phyloP scores from a whole-genome alignment of 2,329 filamentous ascomycete genomes.

The Penicillium sp. region DNA sequence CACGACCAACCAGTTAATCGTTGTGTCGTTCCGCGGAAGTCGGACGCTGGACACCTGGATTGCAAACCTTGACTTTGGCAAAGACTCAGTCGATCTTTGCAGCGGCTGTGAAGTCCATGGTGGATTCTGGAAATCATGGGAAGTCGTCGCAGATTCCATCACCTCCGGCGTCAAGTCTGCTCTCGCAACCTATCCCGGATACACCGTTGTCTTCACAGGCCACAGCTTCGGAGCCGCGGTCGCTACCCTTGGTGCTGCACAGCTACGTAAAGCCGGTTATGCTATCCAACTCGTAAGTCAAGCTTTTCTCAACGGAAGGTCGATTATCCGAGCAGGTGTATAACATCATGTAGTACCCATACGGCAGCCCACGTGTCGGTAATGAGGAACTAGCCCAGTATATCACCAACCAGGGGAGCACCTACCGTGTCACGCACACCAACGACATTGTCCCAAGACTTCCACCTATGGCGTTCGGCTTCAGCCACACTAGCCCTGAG shows the following conservation, averaged over 20 bases:
- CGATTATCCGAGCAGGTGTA: neutral
- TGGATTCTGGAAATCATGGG: constrained; percentile 57
- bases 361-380: constrained; percentile 50
- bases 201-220: constrained; percentile 53
- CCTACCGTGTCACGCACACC: constrained; percentile 45
- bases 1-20: constrained; percentile 45
- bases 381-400: constrained; percentile 44
- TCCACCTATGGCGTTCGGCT: constrained; percentile 39
- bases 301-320: neutral
- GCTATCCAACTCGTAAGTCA: constrained; percentile 48
- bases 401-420: constrained; percentile 41
- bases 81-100: constrained; percentile 46
- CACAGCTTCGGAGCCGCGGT: constrained; percentile 59
- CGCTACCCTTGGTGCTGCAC: constrained; percentile 53
- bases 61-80: constrained; percentile 37
- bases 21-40: constrained; percentile 45
- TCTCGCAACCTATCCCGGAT: constrained; percentile 40
- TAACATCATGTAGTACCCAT: constrained; percentile 42
- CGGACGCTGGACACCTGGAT: constrained; percentile 38
- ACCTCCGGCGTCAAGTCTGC: constrained; percentile 42
- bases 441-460: constrained; percentile 46
- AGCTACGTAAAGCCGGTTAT: constrained; percentile 49
- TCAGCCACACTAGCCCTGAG: constrained; percentile 44
- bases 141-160: constrained; percentile 41
- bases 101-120: constrained; percentile 46